Evolutionary conservation across 352 stramenopile species (phyloP).

Genomic region (Saprolegnia diclina): DNA sequence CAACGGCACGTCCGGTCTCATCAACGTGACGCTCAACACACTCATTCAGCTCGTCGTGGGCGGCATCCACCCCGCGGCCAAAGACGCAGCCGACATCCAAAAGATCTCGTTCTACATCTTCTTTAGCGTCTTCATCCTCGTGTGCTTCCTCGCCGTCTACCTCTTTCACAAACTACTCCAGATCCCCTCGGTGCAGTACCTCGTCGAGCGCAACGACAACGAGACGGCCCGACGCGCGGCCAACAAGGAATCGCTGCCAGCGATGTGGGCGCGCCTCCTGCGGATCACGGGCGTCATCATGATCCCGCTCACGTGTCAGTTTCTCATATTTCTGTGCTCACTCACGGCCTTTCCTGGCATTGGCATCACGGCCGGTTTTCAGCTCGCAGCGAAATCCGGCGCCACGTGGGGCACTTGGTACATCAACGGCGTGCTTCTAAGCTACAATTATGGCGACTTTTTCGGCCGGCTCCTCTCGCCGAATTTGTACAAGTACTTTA

Average conservation of each 20-base stretch:
- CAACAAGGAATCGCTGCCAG: constrained; percentile 28
- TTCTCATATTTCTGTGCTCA: constrained; percentile 54
- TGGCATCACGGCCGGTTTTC: constrained; percentile 35
- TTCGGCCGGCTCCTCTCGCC: constrained; percentile 47
- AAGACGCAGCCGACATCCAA: constrained; percentile 29
- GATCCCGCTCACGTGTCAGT: constrained; percentile 44
- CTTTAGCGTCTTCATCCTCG: constrained; percentile 49
- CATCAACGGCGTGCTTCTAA: constrained; percentile 43
- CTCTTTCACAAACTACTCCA: constrained; percentile 39
- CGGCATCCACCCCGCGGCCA: constrained; percentile 38
- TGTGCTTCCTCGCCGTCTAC: constrained; percentile 41
- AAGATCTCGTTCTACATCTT: constrained; percentile 52
- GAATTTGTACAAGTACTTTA: constrained; percentile 51
- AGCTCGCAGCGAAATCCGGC: constrained; percentile 19
- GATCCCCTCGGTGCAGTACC: constrained; percentile 43
- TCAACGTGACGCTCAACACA: constrained; percentile 59
- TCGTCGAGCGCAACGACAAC: constrained; percentile 44
- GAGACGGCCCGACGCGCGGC: constrained; percentile 33
- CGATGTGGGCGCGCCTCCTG: constrained; percentile 35
- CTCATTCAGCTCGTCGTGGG: constrained; percentile 48
- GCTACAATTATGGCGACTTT: constrained; percentile 64
- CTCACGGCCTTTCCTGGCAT: constrained; percentile 49
- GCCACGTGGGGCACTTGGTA: constrained; percentile 41
- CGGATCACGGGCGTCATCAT: constrained; percentile 50
- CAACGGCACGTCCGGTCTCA: constrained; percentile 43